Percentiles rank a stretch among this genome's conserved stretches.
phyloP scores from a whole-genome alignment of 768 basidiomycete species.

The Psilocybe tampanensis region DNA sequence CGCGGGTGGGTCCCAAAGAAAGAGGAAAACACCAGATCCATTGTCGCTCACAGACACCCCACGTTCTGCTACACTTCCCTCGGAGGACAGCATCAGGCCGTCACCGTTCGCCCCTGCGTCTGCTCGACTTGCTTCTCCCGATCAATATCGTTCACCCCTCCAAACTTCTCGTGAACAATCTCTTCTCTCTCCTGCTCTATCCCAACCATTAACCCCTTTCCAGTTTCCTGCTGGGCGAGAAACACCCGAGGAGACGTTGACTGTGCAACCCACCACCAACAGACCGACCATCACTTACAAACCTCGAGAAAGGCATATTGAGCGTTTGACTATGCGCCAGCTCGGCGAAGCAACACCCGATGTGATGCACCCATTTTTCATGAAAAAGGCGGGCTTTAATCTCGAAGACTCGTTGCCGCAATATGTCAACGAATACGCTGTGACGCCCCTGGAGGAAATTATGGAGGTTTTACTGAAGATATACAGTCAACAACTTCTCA shows the following conservation, averaged over 20 bases:
- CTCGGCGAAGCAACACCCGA: conserved; percentile 89
- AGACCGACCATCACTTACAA: conserved; percentile 48
- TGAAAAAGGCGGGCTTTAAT: conserved; percentile 83
- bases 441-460: conserved; percentile 80
- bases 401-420: conserved; percentile 84
- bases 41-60: conserved; percentile 30
- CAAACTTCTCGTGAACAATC: conserved; percentile 20
- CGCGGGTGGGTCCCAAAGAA: conserved; percentile 25
- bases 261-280: conserved; percentile 17
- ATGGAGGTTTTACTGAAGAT: conserved; percentile 78
- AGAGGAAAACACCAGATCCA: conserved; percentile 43
- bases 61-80: conserved; percentile 34
- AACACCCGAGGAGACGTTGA: conserved; percentile 12
- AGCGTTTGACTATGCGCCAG: conserved; percentile 83
- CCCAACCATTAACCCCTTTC: conserved; percentile 9
- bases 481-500: conserved; percentile 73
- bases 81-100: conserved; percentile 14
- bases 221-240: conserved; percentile 21
- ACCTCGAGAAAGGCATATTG: conserved; percentile 64
- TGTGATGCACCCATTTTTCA: conserved; percentile 86
- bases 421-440: conserved; percentile 86
- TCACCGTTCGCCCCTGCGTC: conserved; percentile 29
- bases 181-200: conserved; percentile 5
- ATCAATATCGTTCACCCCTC: conserved; percentile 16
- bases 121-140: conserved; percentile 21